phyloP scores from a whole-genome alignment of 1,284 basidiomycete species.

The Cystobasidium slooffiae region DNA sequence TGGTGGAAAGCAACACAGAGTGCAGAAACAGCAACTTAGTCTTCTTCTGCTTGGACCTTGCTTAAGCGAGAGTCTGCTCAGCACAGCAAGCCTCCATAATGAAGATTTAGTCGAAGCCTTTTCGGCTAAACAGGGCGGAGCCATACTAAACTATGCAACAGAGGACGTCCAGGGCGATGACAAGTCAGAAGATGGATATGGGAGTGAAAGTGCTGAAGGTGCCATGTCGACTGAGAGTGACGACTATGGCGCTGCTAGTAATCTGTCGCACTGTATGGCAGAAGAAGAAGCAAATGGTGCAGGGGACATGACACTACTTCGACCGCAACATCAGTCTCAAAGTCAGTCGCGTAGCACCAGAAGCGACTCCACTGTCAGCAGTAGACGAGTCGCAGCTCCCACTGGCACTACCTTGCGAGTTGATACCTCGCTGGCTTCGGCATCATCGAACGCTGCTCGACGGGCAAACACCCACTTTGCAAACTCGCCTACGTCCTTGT shows the following conservation, averaged over 20 bases:
- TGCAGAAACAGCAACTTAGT: neutral
- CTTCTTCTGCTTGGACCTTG: neutral
- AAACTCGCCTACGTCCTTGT: neutral
- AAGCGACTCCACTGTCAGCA: neutral
- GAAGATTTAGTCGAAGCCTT: conserved; percentile 4
- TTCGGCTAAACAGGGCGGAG: neutral
- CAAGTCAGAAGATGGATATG: conserved; percentile 39
- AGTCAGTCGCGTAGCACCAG: neutral
- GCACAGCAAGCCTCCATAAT: neutral
- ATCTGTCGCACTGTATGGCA: neutral
- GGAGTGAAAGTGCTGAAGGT: conserved; percentile 7
- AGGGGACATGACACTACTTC: neutral
- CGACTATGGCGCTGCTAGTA: conserved; percentile 13
- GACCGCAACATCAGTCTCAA: neutral
- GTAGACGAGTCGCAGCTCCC: neutral
- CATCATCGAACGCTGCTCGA: neutral
- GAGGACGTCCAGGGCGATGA: neutral
- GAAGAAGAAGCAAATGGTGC: neutral
- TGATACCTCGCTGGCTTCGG: conserved; percentile 5
- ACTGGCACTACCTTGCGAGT: neutral
- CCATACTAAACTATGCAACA: neutral
- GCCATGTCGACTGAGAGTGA: conserved; percentile 4
- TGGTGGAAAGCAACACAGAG: neutral
- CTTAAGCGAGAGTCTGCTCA: neutral
- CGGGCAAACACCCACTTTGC: neutral